Percentiles rank a stretch among this genome's conserved stretches.
Evolutionary conservation across 1,139 yeast species (phyloP).

Genomic region (Hansenula lynferdii): DNA sequence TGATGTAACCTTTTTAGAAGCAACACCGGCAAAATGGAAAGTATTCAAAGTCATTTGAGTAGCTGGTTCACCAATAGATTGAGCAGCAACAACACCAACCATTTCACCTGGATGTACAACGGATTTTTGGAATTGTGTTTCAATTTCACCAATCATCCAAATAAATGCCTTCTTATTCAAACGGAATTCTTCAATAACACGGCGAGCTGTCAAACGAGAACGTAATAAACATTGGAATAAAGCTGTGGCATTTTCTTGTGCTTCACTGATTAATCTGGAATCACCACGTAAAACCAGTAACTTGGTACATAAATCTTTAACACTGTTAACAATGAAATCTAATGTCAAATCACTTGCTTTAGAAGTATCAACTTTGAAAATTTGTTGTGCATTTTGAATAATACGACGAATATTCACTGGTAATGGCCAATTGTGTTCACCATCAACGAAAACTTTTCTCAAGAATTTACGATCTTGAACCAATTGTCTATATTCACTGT

Average conservation of each 20-base stretch:
- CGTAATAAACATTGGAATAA: slow-evolving; percentile 89
- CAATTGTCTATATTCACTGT: slow-evolving; percentile 79
- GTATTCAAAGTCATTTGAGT: slow-evolving; percentile 99
- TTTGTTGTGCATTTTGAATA: slow-evolving; percentile 94
- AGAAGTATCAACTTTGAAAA: slow-evolving; percentile 88
- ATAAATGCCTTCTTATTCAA: slow-evolving; percentile 83
- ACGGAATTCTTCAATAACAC: slow-evolving; percentile 88
- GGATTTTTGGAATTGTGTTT: slow-evolving; percentile 88
- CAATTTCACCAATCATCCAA: slow-evolving; percentile 95
- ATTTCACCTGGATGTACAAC: slow-evolving; percentile 98
- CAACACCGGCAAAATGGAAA: slow-evolving; percentile 99
- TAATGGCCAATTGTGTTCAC: slow-evolving; percentile 96
- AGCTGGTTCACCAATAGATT: slow-evolving; percentile 99
- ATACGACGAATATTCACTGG: slow-evolving; percentile 98
- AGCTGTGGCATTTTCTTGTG: slow-evolving; percentile 88
- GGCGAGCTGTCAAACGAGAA: slow-evolving; percentile 85
- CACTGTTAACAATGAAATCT: slow-evolving; percentile 72
- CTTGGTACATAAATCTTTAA: slow-evolving; percentile 62
- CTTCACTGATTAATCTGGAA: slow-evolving; percentile 68
- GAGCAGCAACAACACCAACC: slow-evolving; percentile 99
- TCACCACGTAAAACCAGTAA: slow-evolving; percentile 82
- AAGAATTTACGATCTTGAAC: slow-evolving; percentile 71
- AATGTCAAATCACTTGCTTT: slow-evolving; percentile 88
- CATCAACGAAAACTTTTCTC: slow-evolving; percentile 83
- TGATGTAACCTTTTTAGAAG: slow-evolving; percentile 96